phyloP scores from a whole-genome alignment of 2,329 filamentous ascomycete species.

The Beauveria medogensis region DNA sequence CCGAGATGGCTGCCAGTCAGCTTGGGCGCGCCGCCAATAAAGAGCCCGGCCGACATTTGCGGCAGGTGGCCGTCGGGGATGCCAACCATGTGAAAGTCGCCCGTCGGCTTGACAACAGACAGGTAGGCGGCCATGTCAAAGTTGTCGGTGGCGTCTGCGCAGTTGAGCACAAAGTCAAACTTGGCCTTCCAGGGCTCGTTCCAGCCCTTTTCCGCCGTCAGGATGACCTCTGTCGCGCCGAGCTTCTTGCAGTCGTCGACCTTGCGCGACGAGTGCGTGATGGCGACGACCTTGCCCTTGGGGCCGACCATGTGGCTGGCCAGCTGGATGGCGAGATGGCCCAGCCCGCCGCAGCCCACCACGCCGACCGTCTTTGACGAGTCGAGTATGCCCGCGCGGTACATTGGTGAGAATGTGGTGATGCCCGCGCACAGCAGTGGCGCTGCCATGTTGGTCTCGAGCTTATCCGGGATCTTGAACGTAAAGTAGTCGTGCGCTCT shows the following conservation, averaged over 20 bases:
- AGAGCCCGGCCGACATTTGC: slow-evolving; percentile 28
- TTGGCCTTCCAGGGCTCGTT: slow-evolving; percentile 41
- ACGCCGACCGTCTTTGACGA: slow-evolving; percentile 63
- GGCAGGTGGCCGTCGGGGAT: slow-evolving; percentile 44
- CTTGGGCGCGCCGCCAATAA: slow-evolving; percentile 26
- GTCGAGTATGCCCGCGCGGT: slow-evolving; percentile 55
- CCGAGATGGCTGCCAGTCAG: slow-evolving; percentile 47
- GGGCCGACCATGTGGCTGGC: slow-evolving; percentile 44
- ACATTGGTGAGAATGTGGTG: slow-evolving; percentile 63
- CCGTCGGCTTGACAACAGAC: slow-evolving; percentile 41
- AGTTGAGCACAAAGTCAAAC: slow-evolving; percentile 46
- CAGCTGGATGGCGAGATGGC: slow-evolving; percentile 65
- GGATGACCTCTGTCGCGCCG: slow-evolving; percentile 50
- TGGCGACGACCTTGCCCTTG: slow-evolving; percentile 58
- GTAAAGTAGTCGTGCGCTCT: slow-evolving; percentile 49
- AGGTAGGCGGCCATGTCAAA: slow-evolving; percentile 48
- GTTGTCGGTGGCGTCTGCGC: slow-evolving; percentile 40
- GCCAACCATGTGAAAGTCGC: slow-evolving; percentile 51
- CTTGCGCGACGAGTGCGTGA: slow-evolving; percentile 54
- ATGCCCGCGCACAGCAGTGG: slow-evolving; percentile 74
- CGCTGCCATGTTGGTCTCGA: slow-evolving; percentile 43
- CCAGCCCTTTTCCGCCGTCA: slow-evolving; percentile 46
- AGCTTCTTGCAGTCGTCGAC: slow-evolving; percentile 51
- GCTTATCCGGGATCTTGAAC: slow-evolving; percentile 47
- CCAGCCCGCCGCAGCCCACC: slow-evolving; percentile 64